Conservation (phyloP, 2,329 filamentous ascomycete species). For the Cercospora zeina region DNA sequence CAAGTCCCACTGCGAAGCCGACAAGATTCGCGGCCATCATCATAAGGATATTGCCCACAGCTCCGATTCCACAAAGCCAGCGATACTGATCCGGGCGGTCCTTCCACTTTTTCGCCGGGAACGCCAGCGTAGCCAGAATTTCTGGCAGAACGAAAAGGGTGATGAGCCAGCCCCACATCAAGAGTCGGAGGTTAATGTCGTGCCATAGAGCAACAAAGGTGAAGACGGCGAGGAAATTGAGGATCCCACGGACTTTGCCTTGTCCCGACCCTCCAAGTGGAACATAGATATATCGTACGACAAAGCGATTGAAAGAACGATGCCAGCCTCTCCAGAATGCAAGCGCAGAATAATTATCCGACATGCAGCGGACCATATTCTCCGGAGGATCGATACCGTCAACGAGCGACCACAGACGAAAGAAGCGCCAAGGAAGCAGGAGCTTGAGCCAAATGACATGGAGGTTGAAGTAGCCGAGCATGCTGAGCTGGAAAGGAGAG, state of each 20-base stretch:
- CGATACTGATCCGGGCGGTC: slow-evolving; percentile 70
- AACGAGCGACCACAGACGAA: slow-evolving; percentile 89
- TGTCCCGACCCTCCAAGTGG: slow-evolving; percentile 72
- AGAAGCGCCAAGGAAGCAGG: slow-evolving; percentile 95
- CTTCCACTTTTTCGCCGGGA: slow-evolving; percentile 73
- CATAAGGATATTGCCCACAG: slow-evolving; percentile 82
- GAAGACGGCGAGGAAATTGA: slow-evolving; percentile 82
- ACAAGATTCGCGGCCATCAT: slow-evolving; percentile 96
- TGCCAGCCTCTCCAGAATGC: slow-evolving; percentile 98
- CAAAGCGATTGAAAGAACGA: slow-evolving; percentile 90
- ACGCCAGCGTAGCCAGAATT: slow-evolving; percentile 67
- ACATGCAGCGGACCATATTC: slow-evolving; percentile 97
- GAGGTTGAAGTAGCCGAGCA: slow-evolving; percentile 94
- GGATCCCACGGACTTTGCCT: slow-evolving; percentile 60
- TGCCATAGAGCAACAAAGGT: slow-evolving; percentile 98
- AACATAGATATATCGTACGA: slow-evolving; percentile 89
- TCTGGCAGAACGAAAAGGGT: slow-evolving; percentile 93
- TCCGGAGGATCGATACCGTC: slow-evolving; percentile 94
- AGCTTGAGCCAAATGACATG: slow-evolving; percentile 98
- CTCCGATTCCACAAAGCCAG: slow-evolving; percentile 76
- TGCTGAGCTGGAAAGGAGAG: slow-evolving; percentile 79
- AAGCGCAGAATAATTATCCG: slow-evolving; percentile 86
- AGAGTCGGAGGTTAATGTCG: slow-evolving; percentile 84
- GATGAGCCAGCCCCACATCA: slow-evolving; percentile 97
- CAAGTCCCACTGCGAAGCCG: slow-evolving; percentile 88